Conservation (phyloP, 1,284 basidiomycete genomes). For the Microbotryum saponariae region DNA sequence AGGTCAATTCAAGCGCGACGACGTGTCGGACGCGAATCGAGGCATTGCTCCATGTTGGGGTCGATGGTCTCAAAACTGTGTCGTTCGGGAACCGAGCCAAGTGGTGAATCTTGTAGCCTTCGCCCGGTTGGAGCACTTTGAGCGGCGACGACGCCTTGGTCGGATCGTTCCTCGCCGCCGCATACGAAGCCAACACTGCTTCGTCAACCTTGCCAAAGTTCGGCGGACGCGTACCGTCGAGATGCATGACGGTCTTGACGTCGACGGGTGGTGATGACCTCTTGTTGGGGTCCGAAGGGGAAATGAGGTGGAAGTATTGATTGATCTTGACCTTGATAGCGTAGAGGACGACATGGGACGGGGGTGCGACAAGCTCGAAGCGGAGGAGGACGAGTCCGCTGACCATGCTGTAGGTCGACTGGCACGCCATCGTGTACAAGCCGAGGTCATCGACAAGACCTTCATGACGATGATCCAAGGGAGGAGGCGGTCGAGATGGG, state of each 20-base stretch:
- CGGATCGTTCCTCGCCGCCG: background rate
- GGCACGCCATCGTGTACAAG: background rate
- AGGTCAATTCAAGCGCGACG: conserved; percentile 25
- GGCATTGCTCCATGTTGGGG: conserved; percentile 19
- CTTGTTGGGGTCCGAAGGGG: conserved; percentile 16
- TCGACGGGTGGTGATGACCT: conserved; percentile 7
- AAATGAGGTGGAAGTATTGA: conserved; percentile 23
- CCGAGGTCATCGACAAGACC: background rate
- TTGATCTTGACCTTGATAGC: conserved; percentile 31
- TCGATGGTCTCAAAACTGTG: conserved; percentile 24
- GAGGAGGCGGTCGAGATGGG: background rate
- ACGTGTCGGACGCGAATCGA: conserved; percentile 21
- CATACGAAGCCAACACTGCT: background rate
- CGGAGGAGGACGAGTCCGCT: conserved; percentile 30
- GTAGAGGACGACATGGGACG: conserved; percentile 24
- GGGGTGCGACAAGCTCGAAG: conserved; percentile 27
- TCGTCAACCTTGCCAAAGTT: conserved; percentile 25
- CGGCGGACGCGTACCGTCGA: conserved; percentile 22
- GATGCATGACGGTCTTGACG: conserved; percentile 21
- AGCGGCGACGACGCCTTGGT: conserved; percentile 11
- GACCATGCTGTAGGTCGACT: conserved; percentile 11
- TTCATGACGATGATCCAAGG: conserved; percentile 1
- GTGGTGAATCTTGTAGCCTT: conserved; percentile 24
- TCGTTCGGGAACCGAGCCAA: conserved; percentile 27
- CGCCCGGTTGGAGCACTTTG: conserved; percentile 15